Percentiles rank a stretch among this genome's conserved stretches.
phyloP scores from a whole-genome alignment of 1,284 basidiomycete species.

The Athelia sp. region DNA sequence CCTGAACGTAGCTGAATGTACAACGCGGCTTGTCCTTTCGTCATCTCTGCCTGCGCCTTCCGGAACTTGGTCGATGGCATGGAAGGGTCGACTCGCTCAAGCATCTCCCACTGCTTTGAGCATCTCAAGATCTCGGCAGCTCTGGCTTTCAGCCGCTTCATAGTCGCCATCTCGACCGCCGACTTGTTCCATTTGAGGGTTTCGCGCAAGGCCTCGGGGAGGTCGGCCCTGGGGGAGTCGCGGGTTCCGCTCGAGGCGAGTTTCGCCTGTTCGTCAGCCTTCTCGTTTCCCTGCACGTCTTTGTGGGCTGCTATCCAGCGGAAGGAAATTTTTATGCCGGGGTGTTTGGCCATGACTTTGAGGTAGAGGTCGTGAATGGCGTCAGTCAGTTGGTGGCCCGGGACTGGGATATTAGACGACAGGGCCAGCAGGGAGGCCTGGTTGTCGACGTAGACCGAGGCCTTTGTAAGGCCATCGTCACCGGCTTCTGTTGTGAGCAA shows the following conservation, averaged over 20 bases:
- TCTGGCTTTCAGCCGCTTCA: not conserved
- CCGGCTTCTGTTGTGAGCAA: not conserved
- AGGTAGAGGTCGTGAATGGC: not conserved
- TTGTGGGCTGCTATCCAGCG: constrained; percentile 12
- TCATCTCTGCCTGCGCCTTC: constrained; percentile 5
- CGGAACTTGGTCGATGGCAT: constrained; percentile 2
- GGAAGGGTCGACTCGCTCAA: not conserved
- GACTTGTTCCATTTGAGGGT: constrained; percentile 2
- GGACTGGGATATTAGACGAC: not conserved
- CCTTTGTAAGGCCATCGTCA: not conserved
- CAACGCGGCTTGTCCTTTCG: constrained; percentile 9
- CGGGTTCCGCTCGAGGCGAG: constrained; percentile 8
- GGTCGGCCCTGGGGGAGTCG: constrained; percentile 2
- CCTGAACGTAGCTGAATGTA: constrained; percentile 24
- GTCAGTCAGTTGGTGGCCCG: not conserved
- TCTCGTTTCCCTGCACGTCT: constrained; percentile 14
- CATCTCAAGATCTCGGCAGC: not conserved
- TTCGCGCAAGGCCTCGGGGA: constrained; percentile 8
- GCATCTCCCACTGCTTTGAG: not conserved
- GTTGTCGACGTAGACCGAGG: not conserved
- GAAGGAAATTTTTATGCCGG: not conserved
- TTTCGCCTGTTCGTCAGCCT: constrained; percentile 13
- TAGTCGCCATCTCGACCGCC: not conserved
- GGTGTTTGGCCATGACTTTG: too few species aligned
- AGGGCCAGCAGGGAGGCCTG: not conserved